Evolutionary conservation across 2,329 filamentous ascomycete genomes (phyloP).

Genomic region (Xylariaceae sp.): DNA sequence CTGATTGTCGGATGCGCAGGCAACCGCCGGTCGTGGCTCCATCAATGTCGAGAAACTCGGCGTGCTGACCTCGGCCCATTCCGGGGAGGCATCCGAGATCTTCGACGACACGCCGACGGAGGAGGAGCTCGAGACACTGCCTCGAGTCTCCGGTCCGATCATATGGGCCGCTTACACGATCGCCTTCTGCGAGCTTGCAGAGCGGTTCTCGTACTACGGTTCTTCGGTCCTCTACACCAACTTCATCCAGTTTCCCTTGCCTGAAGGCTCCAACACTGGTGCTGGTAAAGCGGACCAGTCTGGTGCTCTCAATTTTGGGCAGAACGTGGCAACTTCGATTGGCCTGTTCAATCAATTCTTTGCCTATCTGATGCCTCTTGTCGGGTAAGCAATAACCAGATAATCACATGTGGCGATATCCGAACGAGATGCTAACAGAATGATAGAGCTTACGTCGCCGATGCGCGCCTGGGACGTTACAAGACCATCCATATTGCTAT

Average conservation of each 20-base stretch:
- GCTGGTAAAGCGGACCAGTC: constrained; percentile 34
- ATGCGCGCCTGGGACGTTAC: constrained; percentile 70
- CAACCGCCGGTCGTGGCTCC: neutral
- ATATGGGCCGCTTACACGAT: constrained; percentile 65
- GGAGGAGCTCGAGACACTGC: constrained; percentile 58
- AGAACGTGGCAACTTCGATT: constrained; percentile 47
- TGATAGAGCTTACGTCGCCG: constrained; percentile 50
- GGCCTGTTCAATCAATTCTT: constrained; percentile 57
- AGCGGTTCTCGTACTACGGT: constrained; percentile 76
- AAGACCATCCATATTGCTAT: constrained; percentile 60
- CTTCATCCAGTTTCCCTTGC: constrained; percentile 55
- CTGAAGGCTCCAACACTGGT: constrained; percentile 50
- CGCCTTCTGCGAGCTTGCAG: constrained; percentile 69
- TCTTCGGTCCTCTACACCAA: constrained; percentile 65
- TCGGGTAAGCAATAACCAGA: constrained; percentile 31
- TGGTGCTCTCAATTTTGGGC: constrained; percentile 55
- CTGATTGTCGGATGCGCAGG: no score
- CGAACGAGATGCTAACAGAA: neutral
- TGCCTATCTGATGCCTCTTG: constrained; percentile 55
- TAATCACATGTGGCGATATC: no score
- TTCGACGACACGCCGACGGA: constrained; percentile 43
- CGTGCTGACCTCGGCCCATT: neutral
- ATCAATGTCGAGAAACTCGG: neutral
- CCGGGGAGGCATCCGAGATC: neutral
- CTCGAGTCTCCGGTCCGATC: constrained; percentile 59